Conservation (phyloP, 2,329 filamentous ascomycete genomes). For the Aspergillus udagawae region DNA sequence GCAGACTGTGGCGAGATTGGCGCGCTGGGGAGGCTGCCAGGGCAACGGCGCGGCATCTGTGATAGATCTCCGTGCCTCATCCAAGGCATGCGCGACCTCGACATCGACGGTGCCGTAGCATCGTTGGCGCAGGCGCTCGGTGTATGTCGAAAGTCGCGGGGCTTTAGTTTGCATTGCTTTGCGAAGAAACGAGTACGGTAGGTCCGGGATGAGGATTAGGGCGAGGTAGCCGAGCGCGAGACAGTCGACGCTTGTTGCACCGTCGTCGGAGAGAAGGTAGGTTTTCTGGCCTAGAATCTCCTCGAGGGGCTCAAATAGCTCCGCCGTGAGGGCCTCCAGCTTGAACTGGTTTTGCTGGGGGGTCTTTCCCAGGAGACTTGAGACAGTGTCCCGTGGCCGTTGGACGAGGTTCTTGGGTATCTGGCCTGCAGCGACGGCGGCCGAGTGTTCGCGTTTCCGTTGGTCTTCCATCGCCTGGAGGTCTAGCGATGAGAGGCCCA, state of each 20-base stretch:
- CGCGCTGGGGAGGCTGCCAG: constrained; percentile 33
- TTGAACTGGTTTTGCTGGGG: constrained; percentile 71
- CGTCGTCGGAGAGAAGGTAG: constrained; percentile 51
- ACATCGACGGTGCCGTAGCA: constrained; percentile 34
- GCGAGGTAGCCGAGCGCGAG: constrained; percentile 74
- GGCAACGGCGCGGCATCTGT: constrained; percentile 33
- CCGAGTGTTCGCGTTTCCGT: constrained; percentile 35
- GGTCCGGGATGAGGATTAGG: constrained; percentile 61
- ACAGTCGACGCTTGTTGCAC: constrained; percentile 69
- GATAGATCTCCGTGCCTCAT: not conserved
- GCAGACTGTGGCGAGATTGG: constrained; percentile 30
- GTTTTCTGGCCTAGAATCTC: constrained; percentile 55
- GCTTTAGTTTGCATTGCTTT: constrained; percentile 53
- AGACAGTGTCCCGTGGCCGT: constrained; percentile 56
- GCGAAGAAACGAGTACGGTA: constrained; percentile 61
- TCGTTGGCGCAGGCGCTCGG: constrained; percentile 34
- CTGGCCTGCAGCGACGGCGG: constrained; percentile 36
- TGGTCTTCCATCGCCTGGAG: constrained; percentile 49
- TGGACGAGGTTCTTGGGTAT: constrained; percentile 50
- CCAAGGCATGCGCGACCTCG: constrained; percentile 21
- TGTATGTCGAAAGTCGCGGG: constrained; percentile 43
- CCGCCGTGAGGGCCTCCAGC: constrained; percentile 66
- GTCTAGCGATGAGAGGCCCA: constrained; percentile 66
- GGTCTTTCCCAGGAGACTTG: constrained; percentile 59
- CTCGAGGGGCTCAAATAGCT: constrained; percentile 68